phyloP scores from a whole-genome alignment of 805 yeast species.

The Lipomyces yamadae region DNA sequence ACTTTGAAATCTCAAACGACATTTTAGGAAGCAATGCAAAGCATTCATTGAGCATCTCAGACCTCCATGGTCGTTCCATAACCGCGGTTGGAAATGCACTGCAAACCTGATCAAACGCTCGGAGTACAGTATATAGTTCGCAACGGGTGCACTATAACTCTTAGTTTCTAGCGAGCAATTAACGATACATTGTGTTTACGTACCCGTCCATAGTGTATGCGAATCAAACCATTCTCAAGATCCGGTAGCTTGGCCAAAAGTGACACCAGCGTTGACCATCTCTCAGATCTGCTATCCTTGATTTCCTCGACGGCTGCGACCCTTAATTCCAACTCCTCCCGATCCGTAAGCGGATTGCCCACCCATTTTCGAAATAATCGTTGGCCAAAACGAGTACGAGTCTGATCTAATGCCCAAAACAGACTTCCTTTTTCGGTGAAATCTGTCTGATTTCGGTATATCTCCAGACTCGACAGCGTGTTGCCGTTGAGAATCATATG shows the following conservation, averaged over 20 bases:
- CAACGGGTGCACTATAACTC: constrained; percentile 52
- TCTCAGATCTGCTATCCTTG: constrained; percentile 18
- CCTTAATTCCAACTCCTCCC: constrained; percentile 62
- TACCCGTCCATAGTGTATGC: constrained; percentile 58
- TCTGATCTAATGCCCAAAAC: constrained; percentile 79
- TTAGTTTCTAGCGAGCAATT: background rate
- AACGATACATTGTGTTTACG: background rate
- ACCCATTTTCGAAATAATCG: constrained; percentile 75
- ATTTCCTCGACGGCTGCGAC: constrained; percentile 63
- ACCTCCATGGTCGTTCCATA: constrained; percentile 45
- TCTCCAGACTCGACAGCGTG: constrained; percentile 73
- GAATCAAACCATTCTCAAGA: constrained; percentile 60
- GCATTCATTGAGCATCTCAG: constrained; percentile 48
- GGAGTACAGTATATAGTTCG: constrained; percentile 62
- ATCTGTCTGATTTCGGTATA: constrained; percentile 69
- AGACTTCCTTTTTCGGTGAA: constrained; percentile 66
- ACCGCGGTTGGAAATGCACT: constrained; percentile 40
- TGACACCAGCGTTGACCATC: constrained; percentile 42
- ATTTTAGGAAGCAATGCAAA: constrained; percentile 50
- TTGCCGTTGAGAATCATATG: constrained; percentile 65
- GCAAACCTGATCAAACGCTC: constrained; percentile 49
- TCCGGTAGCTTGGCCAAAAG: constrained; percentile 55
- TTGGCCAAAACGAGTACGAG: constrained; percentile 76
- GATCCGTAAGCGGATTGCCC: constrained; percentile 66
- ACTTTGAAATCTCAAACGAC: constrained; percentile 42